Evolutionary conservation across 768 basidiomycete genomes (phyloP).

Genomic region (Suillus hirtellus): DNA sequence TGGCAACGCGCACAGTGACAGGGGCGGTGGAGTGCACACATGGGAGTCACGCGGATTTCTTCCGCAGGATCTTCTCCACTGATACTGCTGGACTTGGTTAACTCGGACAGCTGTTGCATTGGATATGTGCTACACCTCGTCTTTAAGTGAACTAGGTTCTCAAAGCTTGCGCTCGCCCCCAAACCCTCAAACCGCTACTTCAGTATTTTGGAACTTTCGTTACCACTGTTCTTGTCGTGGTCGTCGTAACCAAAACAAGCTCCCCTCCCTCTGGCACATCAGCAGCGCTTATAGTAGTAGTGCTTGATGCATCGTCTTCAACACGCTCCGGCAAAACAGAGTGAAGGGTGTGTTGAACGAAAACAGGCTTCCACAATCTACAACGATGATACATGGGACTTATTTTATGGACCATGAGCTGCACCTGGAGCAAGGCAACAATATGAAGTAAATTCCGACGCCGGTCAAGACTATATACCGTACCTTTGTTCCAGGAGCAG

Average conservation of each 20-base stretch:
- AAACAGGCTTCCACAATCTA: not conserved
- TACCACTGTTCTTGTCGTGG: not conserved
- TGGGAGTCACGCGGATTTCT: too few species aligned
- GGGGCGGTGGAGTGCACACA: too few species aligned
- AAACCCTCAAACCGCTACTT: not conserved
- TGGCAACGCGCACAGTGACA: too few species aligned
- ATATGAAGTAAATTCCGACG: too few species aligned
- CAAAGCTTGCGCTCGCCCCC: not conserved
- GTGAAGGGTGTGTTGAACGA: not conserved
- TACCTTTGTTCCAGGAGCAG: slow-evolving; percentile 33
- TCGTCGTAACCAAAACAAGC: not conserved
- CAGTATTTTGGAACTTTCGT: not conserved
- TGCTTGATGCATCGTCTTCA: not conserved
- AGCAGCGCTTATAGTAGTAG: not conserved
- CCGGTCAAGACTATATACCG: not conserved
- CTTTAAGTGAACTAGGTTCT: not conserved
- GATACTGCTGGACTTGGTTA: not conserved
- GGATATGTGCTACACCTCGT: not conserved
- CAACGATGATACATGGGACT: not conserved
- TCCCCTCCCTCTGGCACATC: slow-evolving; percentile 1
- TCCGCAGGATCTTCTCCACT: not conserved
- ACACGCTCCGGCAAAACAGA: not conserved
- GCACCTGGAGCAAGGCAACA: not conserved
- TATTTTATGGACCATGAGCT: not conserved
- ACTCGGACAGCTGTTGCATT: not conserved